Evolutionary conservation across 1,284 basidiomycete species (phyloP), one percentile per base, ranked within the genome.

Genomic region (Meira miltonrushii): DNA sequence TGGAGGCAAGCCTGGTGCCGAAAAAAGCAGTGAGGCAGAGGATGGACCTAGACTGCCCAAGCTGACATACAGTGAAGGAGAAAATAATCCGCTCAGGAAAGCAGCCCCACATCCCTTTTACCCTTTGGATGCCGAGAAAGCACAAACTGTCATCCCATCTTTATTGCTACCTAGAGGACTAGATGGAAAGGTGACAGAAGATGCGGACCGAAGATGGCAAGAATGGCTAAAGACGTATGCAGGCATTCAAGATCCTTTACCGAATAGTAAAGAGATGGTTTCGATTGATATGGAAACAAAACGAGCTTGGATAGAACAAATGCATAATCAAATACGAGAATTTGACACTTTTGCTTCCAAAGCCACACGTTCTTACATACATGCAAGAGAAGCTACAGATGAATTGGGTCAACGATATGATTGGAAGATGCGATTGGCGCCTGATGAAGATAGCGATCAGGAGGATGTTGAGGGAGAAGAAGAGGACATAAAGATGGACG

Each of bases 381-480:
- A 60, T 51, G 47, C 50, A 17, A 55, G 43, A 21, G 39, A 44
- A n/a, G 58, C 58, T 11, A 46, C 58, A 15, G 58, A 60, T 39
- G 54, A 60, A 39, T 49, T 38, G 17, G 58, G 58, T 15, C 47
- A 57, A n/a, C 17, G 44, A 23, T 60, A 60, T 28, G 58, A 60
- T 37, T 60, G 58, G 58, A 60, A 60, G 41, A 60, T 54, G 58
- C 39, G 37, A 37, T 23, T 57, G 37, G 50, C 43, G 11, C 33
- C 39, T 17, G 11, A 58, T 44, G 54, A 47, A 48, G 13, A 40
- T 33, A 38, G 44, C 15, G 54, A 53, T 28, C 54, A 60, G 43
- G 58, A 55, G 41, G 54, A 56, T 17, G 12, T 12, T 21, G 41
- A 38, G 6, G 54, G 28, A 19, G 58, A 59, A 21, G 52, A 28